Percentiles rank a stretch among this genome's conserved stretches.
phyloP scores from a whole-genome alignment of 2,329 filamentous ascomycete genomes.

The Ustulina deusta region DNA sequence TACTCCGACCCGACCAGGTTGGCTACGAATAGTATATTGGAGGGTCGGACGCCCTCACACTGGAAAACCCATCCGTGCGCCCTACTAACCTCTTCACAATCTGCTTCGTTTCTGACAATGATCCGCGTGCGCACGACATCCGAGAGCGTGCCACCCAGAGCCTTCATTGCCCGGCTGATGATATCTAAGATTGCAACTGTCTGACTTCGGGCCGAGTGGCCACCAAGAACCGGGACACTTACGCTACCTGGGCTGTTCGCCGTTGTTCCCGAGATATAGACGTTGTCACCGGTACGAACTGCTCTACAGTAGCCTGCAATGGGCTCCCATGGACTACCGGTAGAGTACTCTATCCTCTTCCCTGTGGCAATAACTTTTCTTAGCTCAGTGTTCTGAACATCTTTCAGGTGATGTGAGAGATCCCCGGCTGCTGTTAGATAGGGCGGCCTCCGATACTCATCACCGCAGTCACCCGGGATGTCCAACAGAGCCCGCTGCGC shows the following conservation, averaged over 20 bases:
- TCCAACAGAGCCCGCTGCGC: conserved; percentile 46
- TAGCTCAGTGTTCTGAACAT: conserved; percentile 30
- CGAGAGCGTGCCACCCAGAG: conserved; percentile 44
- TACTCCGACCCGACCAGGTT: conserved; percentile 36
- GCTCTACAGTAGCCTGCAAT: conserved; percentile 51
- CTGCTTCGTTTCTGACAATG: conserved; percentile 43
- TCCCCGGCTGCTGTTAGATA: conserved; percentile 51
- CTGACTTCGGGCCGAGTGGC: conserved; percentile 45
- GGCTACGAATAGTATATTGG: conserved; percentile 40
- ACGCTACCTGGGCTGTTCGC: conserved; percentile 44
- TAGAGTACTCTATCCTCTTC: conserved; percentile 47
- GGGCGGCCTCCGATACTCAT: conserved; percentile 51
- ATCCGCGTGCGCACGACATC: conserved; percentile 49
- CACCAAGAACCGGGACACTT: conserved; percentile 40
- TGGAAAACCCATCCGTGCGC: conserved; percentile 49
- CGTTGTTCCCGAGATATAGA: conserved; percentile 51
- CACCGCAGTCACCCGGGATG: conserved; percentile 52
- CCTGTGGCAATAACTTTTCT: conserved; percentile 41
- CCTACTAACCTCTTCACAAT: conserved; percentile 46
- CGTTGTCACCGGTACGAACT: conserved; percentile 44
- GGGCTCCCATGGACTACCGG: conserved; percentile 50
- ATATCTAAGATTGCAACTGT: conserved; percentile 49
- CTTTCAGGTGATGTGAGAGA: conserved; percentile 48
- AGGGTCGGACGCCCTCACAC: conserved; percentile 43
- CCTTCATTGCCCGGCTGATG: conserved; percentile 45